Base-by-base conservation (phyloP, 495 filamentous ascomycete genomes). In the Podospora conica region DNA sequence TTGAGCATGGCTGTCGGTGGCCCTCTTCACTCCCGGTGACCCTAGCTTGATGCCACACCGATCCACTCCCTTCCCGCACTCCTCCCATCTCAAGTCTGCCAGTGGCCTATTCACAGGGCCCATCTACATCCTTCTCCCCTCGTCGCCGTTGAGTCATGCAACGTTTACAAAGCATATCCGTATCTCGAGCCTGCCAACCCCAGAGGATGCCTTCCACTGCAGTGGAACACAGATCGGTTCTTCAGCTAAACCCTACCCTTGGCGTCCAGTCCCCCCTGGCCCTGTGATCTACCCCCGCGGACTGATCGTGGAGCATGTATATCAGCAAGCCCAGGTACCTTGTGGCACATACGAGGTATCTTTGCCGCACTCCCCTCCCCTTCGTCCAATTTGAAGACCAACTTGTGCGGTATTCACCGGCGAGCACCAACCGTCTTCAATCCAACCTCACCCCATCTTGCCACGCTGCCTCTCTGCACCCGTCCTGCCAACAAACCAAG, bases 381-480 rank as follows among this genome's bases (percentile, higher is more conserved):
- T 20, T 48, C 58, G 48, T 28, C 55, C 58, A 64, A 65, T 59
- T 58, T 48, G 18, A 48, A 48, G 18, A 48, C 40, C 40, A 48
- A 58, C 56, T 18, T 25, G 23, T 29, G 55, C 21, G 28, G 56
- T 22, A 58, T 58, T 59, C 33, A 29, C 24, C 63, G 21, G 12
- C 56, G 5, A 59, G 55, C 55, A 65, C 63, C 63, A 65, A 65
- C 63, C 53, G 56, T 55, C 15, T 25, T 60, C 55, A 21, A 53
- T 61, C 60, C 60, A 58, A 24, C 63, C 55, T 59, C 33, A 59
- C 63, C 63, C 40, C 29, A 56, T 65, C 63, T 65, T 40, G 55
- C 55, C 63, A 58, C 55, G 23, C 21, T 65, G 55, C 63, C 31
- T 58, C 29, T 31, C 25, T 48, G 40, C 15, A 5, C 25, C 60